A percentile compares a stretch with the other conserved stretches of the same genome.
phyloP scores from a whole-genome alignment of 2,329 filamentous ascomycete genomes.

The Neurospora sp. region DNA sequence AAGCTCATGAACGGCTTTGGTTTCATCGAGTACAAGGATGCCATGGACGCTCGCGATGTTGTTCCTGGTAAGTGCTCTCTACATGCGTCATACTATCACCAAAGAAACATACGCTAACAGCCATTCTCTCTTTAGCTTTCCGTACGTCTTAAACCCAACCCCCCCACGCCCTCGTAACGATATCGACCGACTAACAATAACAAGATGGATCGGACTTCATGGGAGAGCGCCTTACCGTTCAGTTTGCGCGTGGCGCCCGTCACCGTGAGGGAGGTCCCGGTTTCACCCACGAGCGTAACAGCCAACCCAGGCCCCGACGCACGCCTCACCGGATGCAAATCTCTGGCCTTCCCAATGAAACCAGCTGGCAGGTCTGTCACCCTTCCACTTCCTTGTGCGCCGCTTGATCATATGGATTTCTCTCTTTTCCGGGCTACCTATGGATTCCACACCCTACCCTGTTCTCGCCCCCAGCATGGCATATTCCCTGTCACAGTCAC shows the following conservation, averaged over 20 bases:
- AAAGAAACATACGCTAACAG: conserved; percentile 16
- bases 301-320: conserved; percentile 69
- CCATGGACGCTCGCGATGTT: conserved; percentile 95
- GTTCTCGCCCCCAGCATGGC: not conserved
- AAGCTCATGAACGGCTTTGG: conserved; percentile 99
- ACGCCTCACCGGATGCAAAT: conserved; percentile 97
- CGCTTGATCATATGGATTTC: conserved; percentile 25
- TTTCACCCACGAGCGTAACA: conserved; percentile 41
- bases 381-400: conserved; percentile 47
- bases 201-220: conserved; percentile 96
- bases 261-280: conserved; percentile 36
- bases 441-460: conserved; percentile 11
- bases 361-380: conserved; percentile 99
- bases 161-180: conserved; percentile 4
- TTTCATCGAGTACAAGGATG: conserved; percentile 98
- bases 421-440: conserved; percentile 9
- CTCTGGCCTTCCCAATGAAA: conserved; percentile 91
- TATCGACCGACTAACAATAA: conserved; percentile 25
- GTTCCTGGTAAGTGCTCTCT: conserved; percentile 68
- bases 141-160: conserved; percentile 37
- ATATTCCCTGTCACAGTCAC: not conserved
- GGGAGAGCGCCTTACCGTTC: conserved; percentile 93
- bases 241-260: conserved; percentile 85
- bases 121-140: conserved; percentile 39
- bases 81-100: conserved; percentile 1